Conservation (phyloP, 352 stramenopile genomes). For the Globisporangium abappressorium region DNA sequence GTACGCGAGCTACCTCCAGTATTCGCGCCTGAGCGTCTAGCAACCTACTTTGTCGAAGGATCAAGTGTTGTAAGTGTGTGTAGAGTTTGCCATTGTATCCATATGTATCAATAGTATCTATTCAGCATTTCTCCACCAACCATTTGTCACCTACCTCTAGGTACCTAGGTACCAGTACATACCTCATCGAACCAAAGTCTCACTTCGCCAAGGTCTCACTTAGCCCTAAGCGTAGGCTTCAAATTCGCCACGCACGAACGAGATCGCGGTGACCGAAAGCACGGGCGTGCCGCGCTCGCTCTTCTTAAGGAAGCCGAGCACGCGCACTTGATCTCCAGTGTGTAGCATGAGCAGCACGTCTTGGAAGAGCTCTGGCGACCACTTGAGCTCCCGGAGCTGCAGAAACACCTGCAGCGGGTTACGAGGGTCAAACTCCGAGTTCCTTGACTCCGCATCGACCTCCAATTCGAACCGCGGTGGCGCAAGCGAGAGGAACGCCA, state of each 20-base stretch:
- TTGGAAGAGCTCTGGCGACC: slow-evolving; percentile 22
- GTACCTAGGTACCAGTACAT: not conserved
- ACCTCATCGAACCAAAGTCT: not conserved
- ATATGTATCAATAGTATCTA: slow-evolving; percentile 6
- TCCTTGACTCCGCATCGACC: not conserved
- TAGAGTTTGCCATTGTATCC: not conserved
- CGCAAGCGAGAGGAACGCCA: slow-evolving; percentile 43
- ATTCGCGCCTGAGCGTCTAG: slow-evolving; percentile 7
- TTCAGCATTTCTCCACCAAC: not conserved
- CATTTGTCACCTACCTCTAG: not conserved
- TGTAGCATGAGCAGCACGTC: slow-evolving; percentile 33
- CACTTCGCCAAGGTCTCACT: not conserved
- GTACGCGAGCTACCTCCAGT: slow-evolving; percentile 19
- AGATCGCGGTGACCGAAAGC: slow-evolving; percentile 34
- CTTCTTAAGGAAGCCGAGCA: slow-evolving; percentile 36
- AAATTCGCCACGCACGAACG: slow-evolving; percentile 34
- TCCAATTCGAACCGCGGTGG: not conserved
- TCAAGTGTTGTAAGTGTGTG: not conserved
- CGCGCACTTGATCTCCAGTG: slow-evolving; percentile 34
- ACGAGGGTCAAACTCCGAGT: not conserved
- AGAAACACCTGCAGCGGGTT: slow-evolving; percentile 38
- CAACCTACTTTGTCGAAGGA: not conserved
- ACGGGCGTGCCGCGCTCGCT: slow-evolving; percentile 39
- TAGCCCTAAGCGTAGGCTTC: slow-evolving; percentile 32
- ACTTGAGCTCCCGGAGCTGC: slow-evolving; percentile 32